A percentile compares a stretch with the other conserved stretches of the same genome.
phyloP scores from a whole-genome alignment of 2,329 filamentous ascomycete genomes.

The Fonsecaea multimorphosa region DNA sequence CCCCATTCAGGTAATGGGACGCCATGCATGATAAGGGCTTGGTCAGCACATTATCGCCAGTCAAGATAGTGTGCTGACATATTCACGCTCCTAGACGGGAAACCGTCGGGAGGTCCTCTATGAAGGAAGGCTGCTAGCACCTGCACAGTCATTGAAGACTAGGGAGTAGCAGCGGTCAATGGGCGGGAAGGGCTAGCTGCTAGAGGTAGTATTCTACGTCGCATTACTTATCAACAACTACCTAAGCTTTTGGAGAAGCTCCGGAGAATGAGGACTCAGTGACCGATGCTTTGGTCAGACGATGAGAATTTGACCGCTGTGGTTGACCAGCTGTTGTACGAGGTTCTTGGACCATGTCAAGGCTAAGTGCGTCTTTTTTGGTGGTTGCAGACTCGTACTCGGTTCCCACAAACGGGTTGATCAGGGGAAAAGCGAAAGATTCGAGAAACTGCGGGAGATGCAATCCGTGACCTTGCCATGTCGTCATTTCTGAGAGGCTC shows the following conservation, averaged over 20 bases:
- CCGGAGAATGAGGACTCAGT: neutral
- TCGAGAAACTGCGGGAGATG: neutral
- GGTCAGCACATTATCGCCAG: constrained; percentile 22
- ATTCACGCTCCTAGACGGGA: neutral
- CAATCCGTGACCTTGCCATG: neutral
- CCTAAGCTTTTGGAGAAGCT: neutral
- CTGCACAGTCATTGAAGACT: constrained; percentile 11
- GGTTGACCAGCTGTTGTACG: neutral
- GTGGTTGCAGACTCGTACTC: neutral
- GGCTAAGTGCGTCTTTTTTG: neutral
- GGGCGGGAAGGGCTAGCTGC: neutral
- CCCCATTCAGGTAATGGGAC: constrained; percentile 20
- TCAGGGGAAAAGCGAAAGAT: constrained; percentile 1
- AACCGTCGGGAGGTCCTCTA: neutral
- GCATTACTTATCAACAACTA: neutral
- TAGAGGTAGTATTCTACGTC: neutral
- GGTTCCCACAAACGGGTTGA: neutral
- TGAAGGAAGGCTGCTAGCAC: neutral
- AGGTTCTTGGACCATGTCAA: neutral
- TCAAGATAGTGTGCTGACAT: constrained; percentile 21
- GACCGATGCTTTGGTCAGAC: constrained; percentile 6
- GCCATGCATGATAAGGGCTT: constrained; percentile 14
- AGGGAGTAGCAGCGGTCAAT: neutral
- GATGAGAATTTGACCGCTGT: neutral
- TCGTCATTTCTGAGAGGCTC: constrained; percentile 1